A percentile compares a stretch with the other conserved stretches of the same genome.
Conservation (phyloP, 352 stramenopile species). For the Phytophthora brassicae region DNA sequence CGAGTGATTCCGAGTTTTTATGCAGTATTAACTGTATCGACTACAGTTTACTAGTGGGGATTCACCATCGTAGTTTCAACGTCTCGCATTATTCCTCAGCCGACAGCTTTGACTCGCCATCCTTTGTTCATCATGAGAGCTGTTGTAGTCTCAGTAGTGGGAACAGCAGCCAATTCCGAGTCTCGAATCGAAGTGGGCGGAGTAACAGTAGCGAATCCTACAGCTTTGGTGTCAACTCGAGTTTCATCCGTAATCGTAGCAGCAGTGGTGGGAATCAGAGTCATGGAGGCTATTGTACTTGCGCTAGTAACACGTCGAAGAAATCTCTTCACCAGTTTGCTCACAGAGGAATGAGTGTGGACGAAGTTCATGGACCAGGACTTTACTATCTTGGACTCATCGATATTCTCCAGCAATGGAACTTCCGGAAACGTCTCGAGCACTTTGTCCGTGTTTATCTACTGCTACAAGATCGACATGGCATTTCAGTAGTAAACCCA, state of each 20-base stretch:
- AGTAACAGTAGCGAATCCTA: slow-evolving; percentile 32
- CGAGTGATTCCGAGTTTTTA: slow-evolving; percentile 89
- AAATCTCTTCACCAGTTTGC: slow-evolving; percentile 56
- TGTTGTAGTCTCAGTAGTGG: slow-evolving; percentile 21
- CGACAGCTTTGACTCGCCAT: slow-evolving; percentile 42
- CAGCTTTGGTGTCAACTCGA: slow-evolving; percentile 25
- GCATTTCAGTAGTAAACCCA: slow-evolving; percentile 74
- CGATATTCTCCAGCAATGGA: slow-evolving; percentile 96
- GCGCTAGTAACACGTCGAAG: slow-evolving; percentile 23
- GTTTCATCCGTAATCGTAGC: slow-evolving; percentile 32
- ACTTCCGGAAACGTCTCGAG: slow-evolving; percentile 90
- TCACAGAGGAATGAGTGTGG: slow-evolving; percentile 64
- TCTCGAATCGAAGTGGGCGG: slow-evolving; percentile 19
- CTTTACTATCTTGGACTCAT: slow-evolving; percentile 96
- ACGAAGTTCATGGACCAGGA: slow-evolving; percentile 89
- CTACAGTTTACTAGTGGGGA: slow-evolving; percentile 93
- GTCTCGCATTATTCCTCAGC: slow-evolving; percentile 73
- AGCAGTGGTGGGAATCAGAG: slow-evolving; percentile 30
- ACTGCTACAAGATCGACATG: slow-evolving; percentile 65
- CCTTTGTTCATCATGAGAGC: slow-evolving; percentile 26
- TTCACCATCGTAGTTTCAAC: slow-evolving; percentile 90
- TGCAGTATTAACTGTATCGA: slow-evolving; percentile 94
- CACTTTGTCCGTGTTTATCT: slow-evolving; percentile 79
- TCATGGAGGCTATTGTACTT: slow-evolving; percentile 18
- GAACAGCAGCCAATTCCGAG: slow-evolving; percentile 20